Conservation (phyloP, 352 stramenopile species). For the Aphanomyces euteiches region DNA sequence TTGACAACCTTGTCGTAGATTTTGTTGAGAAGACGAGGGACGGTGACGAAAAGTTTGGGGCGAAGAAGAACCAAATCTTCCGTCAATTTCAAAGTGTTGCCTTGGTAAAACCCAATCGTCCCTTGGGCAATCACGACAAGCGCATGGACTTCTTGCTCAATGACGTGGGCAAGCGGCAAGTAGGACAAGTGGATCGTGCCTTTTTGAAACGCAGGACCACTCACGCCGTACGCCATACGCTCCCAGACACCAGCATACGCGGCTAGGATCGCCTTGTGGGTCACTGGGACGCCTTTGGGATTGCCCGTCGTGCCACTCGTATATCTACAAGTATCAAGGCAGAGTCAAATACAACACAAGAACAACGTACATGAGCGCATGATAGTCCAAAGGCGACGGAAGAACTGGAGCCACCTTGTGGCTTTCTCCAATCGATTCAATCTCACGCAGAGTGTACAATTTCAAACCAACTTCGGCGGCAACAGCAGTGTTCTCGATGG, state of each 20-base stretch:
- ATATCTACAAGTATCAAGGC: constrained; percentile 49
- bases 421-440: constrained; percentile 9
- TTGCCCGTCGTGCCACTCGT: constrained; percentile 95
- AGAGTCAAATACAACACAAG: not conserved
- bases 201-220: constrained; percentile 58
- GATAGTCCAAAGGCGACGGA: not conserved
- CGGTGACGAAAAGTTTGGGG: constrained; percentile 91
- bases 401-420: not conserved
- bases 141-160: constrained; percentile 89
- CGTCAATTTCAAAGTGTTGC: constrained; percentile 88
- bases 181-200: constrained; percentile 89
- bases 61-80: constrained; percentile 90
- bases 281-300: constrained; percentile 94
- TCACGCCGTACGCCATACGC: constrained; percentile 39
- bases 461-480: not conserved
- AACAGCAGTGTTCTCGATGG: not conserved
- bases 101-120: constrained; percentile 86
- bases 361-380: constrained; percentile 29
- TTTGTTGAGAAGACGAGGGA: constrained; percentile 94
- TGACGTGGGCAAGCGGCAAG: constrained; percentile 95
- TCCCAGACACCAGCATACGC: constrained; percentile 35
- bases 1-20: constrained; percentile 94
- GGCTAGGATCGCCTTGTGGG: constrained; percentile 73
- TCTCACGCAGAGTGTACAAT: constrained; percentile 15
- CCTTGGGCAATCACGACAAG: constrained; percentile 78